phyloP scores from a whole-genome alignment of 768 basidiomycete genomes.

The Leccinum barrowsii region DNA sequence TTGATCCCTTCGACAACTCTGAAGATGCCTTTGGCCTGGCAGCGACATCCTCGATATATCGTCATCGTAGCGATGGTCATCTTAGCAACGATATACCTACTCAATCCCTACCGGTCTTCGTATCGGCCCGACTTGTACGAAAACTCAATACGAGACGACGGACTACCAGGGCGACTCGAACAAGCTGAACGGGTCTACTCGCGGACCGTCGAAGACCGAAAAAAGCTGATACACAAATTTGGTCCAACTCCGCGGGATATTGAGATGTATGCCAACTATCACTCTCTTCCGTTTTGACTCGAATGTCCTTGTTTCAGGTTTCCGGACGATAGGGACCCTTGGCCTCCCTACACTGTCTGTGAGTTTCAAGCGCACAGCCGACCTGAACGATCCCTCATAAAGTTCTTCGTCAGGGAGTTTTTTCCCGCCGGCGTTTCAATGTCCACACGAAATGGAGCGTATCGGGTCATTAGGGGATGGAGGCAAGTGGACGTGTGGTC shows the following conservation, averaged over 20 bases:
- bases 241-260: constrained; percentile 50
- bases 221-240: constrained; percentile 50
- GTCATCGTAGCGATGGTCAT: constrained; percentile 41
- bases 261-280: constrained; percentile 29
- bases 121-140: constrained; percentile 23
- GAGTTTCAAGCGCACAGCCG: constrained; percentile 23
- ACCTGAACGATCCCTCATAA: constrained; percentile 1
- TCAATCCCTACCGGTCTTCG: constrained; percentile 35
- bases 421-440: constrained; percentile 41
- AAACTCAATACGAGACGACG: constrained; percentile 29
- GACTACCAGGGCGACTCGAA: constrained; percentile 38
- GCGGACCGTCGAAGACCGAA: constrained; percentile 38
- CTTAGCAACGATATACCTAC: constrained; percentile 45
- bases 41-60: constrained; percentile 53
- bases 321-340: constrained; percentile 48
- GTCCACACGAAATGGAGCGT: constrained; percentile 42
- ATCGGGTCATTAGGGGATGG: constrained; percentile 57
- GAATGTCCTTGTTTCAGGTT: constrained; percentile 36
- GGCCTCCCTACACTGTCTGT: constrained; percentile 60
- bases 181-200: constrained; percentile 46
- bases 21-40: constrained; percentile 32
- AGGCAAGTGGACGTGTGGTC: constrained; percentile 69
- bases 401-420: constrained; percentile 38
- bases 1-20: not conserved
- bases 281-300: constrained; percentile 3